Percentiles rank a stretch among this genome's conserved stretches.
Conservation (phyloP, 2,329 filamentous ascomycete species). For the Beauveria sp. region DNA sequence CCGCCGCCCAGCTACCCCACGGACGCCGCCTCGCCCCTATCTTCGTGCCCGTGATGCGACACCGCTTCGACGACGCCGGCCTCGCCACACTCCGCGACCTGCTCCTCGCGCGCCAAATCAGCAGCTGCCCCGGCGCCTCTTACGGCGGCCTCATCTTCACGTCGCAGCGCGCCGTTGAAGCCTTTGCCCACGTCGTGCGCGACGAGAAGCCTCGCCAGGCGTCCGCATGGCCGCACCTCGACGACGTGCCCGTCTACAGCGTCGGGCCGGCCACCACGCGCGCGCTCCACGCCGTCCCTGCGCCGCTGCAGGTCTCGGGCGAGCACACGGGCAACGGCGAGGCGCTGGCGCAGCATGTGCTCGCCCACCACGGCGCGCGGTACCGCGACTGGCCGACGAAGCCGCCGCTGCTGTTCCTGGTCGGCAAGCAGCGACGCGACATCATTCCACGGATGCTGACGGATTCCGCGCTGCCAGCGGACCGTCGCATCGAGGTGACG, state of each 20-base stretch:
- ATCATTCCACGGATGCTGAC: conserved; percentile 79
- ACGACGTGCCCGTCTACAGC: conserved; percentile 60
- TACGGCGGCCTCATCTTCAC: conserved; percentile 82
- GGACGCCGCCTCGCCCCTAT: conserved; percentile 48
- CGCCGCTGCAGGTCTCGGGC: conserved; percentile 60
- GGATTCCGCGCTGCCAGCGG: conserved; percentile 40
- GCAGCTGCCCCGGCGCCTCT: conserved; percentile 23
- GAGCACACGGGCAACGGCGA: conserved; percentile 81
- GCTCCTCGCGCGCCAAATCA: conserved; percentile 38
- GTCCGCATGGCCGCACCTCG: conserved; percentile 42
- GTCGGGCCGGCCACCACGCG: conserved; percentile 76
- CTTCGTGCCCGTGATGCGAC: conserved; percentile 72
- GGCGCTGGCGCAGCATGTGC: conserved; percentile 67
- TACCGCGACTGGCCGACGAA: conserved; percentile 36
- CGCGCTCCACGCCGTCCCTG: conserved; percentile 52
- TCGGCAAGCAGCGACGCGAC: conserved; percentile 83
- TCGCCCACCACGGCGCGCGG: conserved; percentile 62
- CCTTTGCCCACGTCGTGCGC: conserved; percentile 57
- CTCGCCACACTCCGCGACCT: conserved; percentile 44
- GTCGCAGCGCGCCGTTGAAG: conserved; percentile 76
- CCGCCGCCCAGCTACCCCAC: conserved; percentile 25
- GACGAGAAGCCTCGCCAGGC: conserved; percentile 29
- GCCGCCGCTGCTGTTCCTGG: conserved; percentile 72
- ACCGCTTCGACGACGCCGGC: conserved; percentile 55
- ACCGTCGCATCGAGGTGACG: conserved; percentile 56